A percentile compares a stretch with the other conserved stretches of the same genome.
These are phyloP conservation scores for Peterozyma toletana DNA, from an alignment of 805 yeast genomes.

Conservation along the genomic window DNA sequence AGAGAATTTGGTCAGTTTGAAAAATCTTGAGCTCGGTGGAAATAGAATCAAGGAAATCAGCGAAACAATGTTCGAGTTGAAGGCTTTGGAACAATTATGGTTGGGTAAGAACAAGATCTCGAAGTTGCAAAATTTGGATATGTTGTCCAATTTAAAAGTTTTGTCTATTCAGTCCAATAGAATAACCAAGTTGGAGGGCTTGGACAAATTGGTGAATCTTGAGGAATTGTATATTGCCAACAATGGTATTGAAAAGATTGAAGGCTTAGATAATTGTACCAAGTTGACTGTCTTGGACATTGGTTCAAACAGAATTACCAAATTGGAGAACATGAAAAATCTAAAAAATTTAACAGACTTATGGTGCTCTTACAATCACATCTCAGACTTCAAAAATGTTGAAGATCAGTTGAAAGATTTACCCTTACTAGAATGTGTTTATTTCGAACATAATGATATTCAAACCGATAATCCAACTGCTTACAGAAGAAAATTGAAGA, in stretches of 20 bases:
- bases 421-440: constrained; percentile 73
- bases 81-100: constrained; percentile 73
- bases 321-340: constrained; percentile 59
- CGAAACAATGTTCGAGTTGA: constrained; percentile 49
- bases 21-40: constrained; percentile 85
- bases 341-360: constrained; percentile 74
- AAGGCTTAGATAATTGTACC: constrained; percentile 64
- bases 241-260: constrained; percentile 69
- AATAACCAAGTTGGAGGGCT: constrained; percentile 71
- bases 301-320: constrained; percentile 62
- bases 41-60: constrained; percentile 56
- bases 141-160: constrained; percentile 56
- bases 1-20: constrained; percentile 45
- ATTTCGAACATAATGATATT: constrained; percentile 89
- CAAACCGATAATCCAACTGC: constrained; percentile 69
- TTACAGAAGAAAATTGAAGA: constrained; percentile 74
- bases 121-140: constrained; percentile 53
- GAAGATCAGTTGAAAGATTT: constrained; percentile 56
- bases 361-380: constrained; percentile 82
- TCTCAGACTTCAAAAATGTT: constrained; percentile 64
- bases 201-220: constrained; percentile 61
- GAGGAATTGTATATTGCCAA: constrained; percentile 88
- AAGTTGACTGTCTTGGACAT: constrained; percentile 74
- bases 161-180: constrained; percentile 86
- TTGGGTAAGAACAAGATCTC: constrained; percentile 80